Evolutionary conservation across 169 alveolate species (phyloP).

Genomic region (Plasmodium vivax): DNA sequence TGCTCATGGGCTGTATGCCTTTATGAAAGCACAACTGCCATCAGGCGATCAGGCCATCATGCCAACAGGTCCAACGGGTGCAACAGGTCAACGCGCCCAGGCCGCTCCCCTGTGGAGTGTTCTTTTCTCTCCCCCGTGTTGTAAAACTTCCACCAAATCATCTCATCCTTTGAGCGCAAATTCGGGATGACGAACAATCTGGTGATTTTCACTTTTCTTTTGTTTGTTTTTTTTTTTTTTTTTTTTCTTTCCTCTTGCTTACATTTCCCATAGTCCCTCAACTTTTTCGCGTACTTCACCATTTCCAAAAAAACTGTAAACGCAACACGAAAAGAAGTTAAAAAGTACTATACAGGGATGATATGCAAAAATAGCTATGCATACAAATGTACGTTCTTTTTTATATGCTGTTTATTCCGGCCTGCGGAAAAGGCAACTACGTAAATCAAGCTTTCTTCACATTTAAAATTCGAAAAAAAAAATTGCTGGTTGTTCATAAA

Average conservation of each 20-base stretch:
- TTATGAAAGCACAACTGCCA: background rate
- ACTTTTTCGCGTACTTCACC: conserved; percentile 66
- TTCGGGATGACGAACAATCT: background rate
- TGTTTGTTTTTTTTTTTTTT: background rate
- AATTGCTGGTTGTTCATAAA: background rate
- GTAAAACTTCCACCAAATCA: background rate
- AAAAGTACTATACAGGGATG: conserved; percentile 1
- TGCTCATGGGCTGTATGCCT: background rate
- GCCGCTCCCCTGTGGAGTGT: background rate
- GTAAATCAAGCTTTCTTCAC: background rate
- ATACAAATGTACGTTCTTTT: background rate
- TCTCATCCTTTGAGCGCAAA: background rate
- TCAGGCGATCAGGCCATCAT: background rate
- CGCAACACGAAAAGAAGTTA: background rate
- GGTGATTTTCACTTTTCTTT: background rate
- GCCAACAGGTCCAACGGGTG: too few relatives aligned
- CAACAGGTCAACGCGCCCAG: background rate
- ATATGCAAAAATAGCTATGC: background rate
- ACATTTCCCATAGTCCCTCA: conserved; percentile 65
- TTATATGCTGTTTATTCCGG: background rate
- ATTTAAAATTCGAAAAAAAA: background rate
- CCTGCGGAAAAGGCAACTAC: background rate
- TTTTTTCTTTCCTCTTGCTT: background rate
- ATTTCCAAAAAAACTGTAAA: conserved; percentile 27
- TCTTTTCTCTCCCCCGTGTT: background rate